Percentiles rank a stretch among this genome's conserved stretches.
These are phyloP conservation scores for Suillus clintonianus DNA, from an alignment of 768 basidiomycete species.

Conservation along the genomic window DNA sequence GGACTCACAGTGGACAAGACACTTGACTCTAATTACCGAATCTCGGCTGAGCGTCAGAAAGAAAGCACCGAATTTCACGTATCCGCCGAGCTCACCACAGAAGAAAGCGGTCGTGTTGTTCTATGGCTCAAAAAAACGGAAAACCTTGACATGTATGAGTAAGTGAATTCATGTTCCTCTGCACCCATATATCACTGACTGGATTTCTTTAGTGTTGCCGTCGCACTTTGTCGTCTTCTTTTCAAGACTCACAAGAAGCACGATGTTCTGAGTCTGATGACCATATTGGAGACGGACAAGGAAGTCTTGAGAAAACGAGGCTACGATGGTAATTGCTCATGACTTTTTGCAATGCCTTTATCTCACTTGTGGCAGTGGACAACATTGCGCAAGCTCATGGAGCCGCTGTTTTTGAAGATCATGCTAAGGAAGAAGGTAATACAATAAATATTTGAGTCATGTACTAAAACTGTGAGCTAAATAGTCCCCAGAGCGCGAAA, in stretches of 20 bases:
- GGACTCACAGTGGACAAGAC: conserved; percentile 60
- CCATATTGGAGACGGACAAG: conserved; percentile 85
- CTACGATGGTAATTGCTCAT: conserved; percentile 61
- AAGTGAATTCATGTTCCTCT: conserved; percentile 54
- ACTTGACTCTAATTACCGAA: conserved; percentile 46
- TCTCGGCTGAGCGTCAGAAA: not conserved
- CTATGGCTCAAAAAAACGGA: conserved; percentile 49
- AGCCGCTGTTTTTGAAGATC: not conserved
- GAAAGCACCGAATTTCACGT: conserved; percentile 41
- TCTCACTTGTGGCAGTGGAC: not conserved
- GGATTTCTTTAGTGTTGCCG: conserved; percentile 60
- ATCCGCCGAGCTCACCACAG: conserved; percentile 51
- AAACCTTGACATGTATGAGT: conserved; percentile 70
- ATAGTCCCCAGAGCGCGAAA: not conserved
- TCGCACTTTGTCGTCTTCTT: conserved; percentile 72
- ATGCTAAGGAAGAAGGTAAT: not conserved
- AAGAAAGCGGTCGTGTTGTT: conserved; percentile 55
- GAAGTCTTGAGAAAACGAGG: conserved; percentile 75
- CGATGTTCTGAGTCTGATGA: conserved; percentile 85
- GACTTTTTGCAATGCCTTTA: not conserved
- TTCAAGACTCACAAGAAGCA: conserved; percentile 76
- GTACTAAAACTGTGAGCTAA: too few relatives aligned
- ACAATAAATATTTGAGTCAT: too few relatives aligned
- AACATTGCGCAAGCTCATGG: not conserved
- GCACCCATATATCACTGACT: not conserved